Percentiles rank a stretch among this genome's conserved stretches.
These are phyloP conservation scores for Cyclotella cryptica DNA, from an alignment of 108 stramenopile genomes.

Conservation along the genomic window DNA sequence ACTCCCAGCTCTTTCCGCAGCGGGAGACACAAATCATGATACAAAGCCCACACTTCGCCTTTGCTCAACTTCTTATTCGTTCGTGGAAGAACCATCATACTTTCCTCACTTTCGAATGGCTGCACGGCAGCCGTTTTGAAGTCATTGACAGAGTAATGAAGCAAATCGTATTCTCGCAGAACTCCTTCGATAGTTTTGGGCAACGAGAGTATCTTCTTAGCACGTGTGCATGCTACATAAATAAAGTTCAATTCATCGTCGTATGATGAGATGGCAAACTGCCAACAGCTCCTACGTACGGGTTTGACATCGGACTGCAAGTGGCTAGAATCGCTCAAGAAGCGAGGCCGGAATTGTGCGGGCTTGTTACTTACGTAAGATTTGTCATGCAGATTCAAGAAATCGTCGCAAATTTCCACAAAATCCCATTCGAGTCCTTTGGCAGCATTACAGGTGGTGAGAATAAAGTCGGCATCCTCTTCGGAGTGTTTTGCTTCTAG, in stretches of 20 bases:
- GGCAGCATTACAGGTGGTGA: constrained; percentile 46
- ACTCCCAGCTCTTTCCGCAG: constrained; percentile 35
- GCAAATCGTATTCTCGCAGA: constrained; percentile 21
- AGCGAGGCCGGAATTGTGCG: background rate
- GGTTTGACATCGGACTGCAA: background rate
- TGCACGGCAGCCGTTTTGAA: background rate
- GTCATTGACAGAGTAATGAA: constrained; percentile 24
- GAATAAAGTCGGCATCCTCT: constrained; percentile 52
- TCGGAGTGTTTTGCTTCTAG: constrained; percentile 31
- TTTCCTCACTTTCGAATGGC: constrained; percentile 10
- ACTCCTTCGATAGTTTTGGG: constrained; percentile 19
- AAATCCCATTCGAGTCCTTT: constrained; percentile 56
- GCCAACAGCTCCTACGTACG: constrained; percentile 20
- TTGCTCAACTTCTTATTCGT: constrained; percentile 27
- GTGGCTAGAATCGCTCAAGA: background rate
- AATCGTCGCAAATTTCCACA: constrained; percentile 49
- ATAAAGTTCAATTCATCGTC: constrained; percentile 35
- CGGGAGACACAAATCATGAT: constrained; percentile 30
- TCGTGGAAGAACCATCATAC: constrained; percentile 13
- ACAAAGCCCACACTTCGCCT: constrained; percentile 39
- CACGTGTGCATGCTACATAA: constrained; percentile 45
- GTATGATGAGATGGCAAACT: constrained; percentile 16
- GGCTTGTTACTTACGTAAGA: constrained; percentile 3
- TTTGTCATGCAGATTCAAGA: constrained; percentile 11
- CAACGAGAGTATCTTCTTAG: constrained; percentile 31